phyloP scores from a whole-genome alignment of 805 yeast species.

The Pichia gijzeniarum region DNA sequence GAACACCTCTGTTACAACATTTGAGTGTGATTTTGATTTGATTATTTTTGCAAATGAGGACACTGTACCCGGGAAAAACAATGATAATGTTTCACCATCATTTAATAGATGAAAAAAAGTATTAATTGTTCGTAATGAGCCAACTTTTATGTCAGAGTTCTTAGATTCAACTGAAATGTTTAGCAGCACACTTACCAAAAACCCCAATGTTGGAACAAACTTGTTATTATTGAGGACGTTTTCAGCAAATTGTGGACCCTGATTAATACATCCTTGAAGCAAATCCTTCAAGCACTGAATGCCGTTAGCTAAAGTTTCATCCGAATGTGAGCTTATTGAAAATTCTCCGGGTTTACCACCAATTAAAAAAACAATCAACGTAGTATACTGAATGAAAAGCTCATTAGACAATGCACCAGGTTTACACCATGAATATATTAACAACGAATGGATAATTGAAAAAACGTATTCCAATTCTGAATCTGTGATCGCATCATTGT shows the following conservation, averaged over 20 bases:
- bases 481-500: constrained; percentile 40
- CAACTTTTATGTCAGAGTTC: constrained; percentile 25
- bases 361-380: constrained; percentile 40
- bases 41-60: constrained; percentile 38
- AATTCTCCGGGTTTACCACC: constrained; percentile 39
- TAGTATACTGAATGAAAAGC: constrained; percentile 40
- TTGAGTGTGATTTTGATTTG: constrained; percentile 31
- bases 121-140: constrained; percentile 30
- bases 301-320: constrained; percentile 35
- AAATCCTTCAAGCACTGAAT: constrained; percentile 26
- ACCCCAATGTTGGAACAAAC: constrained; percentile 41
- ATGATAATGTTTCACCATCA: constrained; percentile 45
- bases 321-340: constrained; percentile 24
- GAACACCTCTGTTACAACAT: constrained; percentile 30
- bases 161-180: constrained; percentile 28
- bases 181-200: constrained; percentile 39
- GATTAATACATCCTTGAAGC: constrained; percentile 30
- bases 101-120: constrained; percentile 31
- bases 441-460: constrained; percentile 38
- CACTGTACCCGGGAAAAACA: constrained; percentile 46
- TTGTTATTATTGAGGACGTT: constrained; percentile 28
- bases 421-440: constrained; percentile 41
- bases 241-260: constrained; percentile 19
- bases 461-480: constrained; percentile 40
- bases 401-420: constrained; percentile 31